Base-by-base conservation (phyloP, 2,329 filamentous ascomycete species). In the Clonostachys sp. region DNA sequence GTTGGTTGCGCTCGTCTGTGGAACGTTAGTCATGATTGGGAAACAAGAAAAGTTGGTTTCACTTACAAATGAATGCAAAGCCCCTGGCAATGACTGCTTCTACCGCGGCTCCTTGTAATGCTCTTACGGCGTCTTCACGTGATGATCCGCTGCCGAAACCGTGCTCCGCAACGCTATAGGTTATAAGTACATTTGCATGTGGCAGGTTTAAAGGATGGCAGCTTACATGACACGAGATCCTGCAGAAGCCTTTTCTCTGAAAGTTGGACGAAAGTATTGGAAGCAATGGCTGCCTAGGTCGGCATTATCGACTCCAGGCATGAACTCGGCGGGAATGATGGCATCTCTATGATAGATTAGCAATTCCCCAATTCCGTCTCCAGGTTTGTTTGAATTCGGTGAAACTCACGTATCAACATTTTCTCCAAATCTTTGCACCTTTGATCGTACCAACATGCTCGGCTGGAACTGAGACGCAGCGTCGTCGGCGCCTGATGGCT, bases 201-300 rank as follows among this genome's bases (percentile, higher is more conserved):
- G 17, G 34, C 30, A 12, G 6, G 14, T 48, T n/a, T 20, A n/a
- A 10, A 10, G 8, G 24, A 30, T 12, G 13, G 14, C 16, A 14
- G 34, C 46, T 35, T 44, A 48, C 50, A 54, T 53, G 10, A 53
- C 17, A 4, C 44, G 24, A 8, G 51, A 51, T 4, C 51, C 52
- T 13, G 43, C 40, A 3, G 36, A 50, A 1, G 17, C 47, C 42
- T 48, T 54, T 14, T 50, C 46, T 16, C 55, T 45, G 35, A 55
- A 56, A 16, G 50, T 48, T 2, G 55, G 50, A 1, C 48, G 48
- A 30, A 45, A 53, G 33, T 54, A 52, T 34, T 56, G 48, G 38
- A 57, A 53, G 35, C 54, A 55, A 33, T 57, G 55, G 24, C 45
- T 51, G 24, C 54, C 54, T 0, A 57, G 50, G 17, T 57, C 54